Conservation (phyloP, 768 basidiomycete species). For the Suillus alpinus region DNA sequence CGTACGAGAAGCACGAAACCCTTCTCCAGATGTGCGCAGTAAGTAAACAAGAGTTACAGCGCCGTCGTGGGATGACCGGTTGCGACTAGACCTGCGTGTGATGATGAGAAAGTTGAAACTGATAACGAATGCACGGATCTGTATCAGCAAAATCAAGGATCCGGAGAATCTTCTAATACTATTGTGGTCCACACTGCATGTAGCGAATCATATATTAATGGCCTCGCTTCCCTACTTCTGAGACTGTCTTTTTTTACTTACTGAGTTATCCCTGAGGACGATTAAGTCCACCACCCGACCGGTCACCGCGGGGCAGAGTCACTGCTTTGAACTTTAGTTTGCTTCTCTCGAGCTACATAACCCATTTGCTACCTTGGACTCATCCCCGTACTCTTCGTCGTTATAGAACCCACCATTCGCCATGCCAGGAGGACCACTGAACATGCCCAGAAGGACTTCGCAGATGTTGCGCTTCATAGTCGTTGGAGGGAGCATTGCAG, state of each 20-base stretch:
- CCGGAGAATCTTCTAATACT: not conserved
- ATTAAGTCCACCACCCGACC: not conserved
- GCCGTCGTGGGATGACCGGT: not conserved
- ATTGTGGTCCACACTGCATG: not conserved
- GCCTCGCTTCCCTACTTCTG: not conserved
- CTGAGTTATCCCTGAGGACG: not conserved
- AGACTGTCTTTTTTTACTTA: not conserved
- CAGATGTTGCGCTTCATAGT: constrained; percentile 21
- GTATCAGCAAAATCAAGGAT: not conserved
- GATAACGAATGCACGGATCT: not conserved
- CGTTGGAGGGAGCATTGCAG: constrained; percentile 39
- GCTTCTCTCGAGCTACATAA: not conserved
- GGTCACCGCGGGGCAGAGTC: not conserved
- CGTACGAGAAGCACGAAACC: no score
- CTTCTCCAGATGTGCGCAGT: not conserved
- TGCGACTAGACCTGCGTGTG: not conserved
- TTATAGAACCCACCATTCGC: not conserved
- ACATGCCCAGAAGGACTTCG: constrained; percentile 5
- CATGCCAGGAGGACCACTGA: constrained; percentile 12
- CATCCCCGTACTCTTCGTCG: not conserved
- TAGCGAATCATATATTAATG: not conserved
- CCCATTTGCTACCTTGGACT: not conserved
- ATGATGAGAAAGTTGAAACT: not conserved
- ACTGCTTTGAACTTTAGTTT: not conserved
- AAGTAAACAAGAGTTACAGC: not conserved